Evolutionary conservation across 2,329 filamentous ascomycete genomes (phyloP).

Genomic region (Penicillium glabrum): DNA sequence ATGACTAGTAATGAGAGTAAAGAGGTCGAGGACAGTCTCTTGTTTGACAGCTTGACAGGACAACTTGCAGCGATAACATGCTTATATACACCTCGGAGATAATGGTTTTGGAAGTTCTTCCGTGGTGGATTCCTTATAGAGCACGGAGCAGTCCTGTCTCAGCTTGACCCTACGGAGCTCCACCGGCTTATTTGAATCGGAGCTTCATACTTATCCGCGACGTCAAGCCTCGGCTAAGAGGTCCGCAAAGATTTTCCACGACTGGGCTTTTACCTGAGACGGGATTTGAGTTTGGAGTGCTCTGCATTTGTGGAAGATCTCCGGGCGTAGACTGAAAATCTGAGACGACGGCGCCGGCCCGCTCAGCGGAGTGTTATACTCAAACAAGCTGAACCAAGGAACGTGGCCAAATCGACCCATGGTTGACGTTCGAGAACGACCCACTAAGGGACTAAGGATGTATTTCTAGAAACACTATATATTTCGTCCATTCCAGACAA

Average conservation of each 20-base stretch:
- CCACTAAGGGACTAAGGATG: not conserved
- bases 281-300: not conserved
- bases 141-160: constrained; percentile 19
- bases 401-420: not conserved
- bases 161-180: constrained; percentile 5
- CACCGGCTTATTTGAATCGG: not conserved
- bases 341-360: constrained; percentile 11
- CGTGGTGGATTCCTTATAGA: constrained; percentile 16
- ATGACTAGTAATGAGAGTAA: not conserved
- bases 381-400: not conserved
- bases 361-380: not conserved
- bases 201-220: not conserved
- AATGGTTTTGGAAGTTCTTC: constrained; percentile 2
- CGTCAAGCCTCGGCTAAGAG: not conserved
- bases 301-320: constrained; percentile 13
- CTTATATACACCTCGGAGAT: not conserved
- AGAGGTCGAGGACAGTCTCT: not conserved
- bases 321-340: constrained; percentile 4
- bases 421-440: not conserved
- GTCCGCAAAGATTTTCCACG: constrained; percentile 12
- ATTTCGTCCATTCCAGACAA: not conserved
- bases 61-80: not conserved
- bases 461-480: not conserved
- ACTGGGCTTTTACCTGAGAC: not conserved
- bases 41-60: not conserved